These are phyloP conservation scores for Candida koratica DNA, from an alignment of 805 yeast species.

Conservation along the genomic window DNA sequence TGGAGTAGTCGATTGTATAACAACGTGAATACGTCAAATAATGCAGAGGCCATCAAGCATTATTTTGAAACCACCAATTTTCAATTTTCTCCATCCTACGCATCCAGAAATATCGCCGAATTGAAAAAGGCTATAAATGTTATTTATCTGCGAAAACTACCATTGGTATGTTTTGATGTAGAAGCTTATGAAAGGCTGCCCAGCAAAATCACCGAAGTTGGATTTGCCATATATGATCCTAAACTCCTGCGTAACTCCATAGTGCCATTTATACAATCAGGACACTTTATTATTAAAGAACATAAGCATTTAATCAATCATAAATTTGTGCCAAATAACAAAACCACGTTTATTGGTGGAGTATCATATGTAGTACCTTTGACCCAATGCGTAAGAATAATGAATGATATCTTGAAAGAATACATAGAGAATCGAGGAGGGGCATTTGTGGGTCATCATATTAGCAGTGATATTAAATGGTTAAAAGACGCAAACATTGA, in stretches of 20 bases:
- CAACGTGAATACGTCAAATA: background rate
- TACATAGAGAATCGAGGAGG: slow-evolving; percentile 34
- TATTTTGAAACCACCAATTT: slow-evolving; percentile 22
- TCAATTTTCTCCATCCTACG: slow-evolving; percentile 14
- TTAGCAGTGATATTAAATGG: slow-evolving; percentile 54
- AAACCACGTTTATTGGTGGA: slow-evolving; percentile 49
- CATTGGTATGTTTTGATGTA: slow-evolving; percentile 49
- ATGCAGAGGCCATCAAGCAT: slow-evolving; percentile 12
- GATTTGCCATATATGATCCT: slow-evolving; percentile 56
- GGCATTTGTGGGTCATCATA: slow-evolving; percentile 56
- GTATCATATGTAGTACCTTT: slow-evolving; percentile 40
- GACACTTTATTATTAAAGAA: slow-evolving; percentile 47
- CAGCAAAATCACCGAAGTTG: slow-evolving; percentile 52
- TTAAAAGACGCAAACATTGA: slow-evolving; percentile 43
- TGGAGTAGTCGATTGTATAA: background rate
- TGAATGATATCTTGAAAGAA: slow-evolving; percentile 41
- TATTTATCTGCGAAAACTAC: slow-evolving; percentile 23
- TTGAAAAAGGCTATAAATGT: slow-evolving; percentile 18
- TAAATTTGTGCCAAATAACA: slow-evolving; percentile 52
- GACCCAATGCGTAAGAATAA: slow-evolving; percentile 31
- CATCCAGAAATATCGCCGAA: slow-evolving; percentile 8
- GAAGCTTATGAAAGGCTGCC: slow-evolving; percentile 53
- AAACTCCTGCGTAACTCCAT: slow-evolving; percentile 34
- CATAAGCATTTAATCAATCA: slow-evolving; percentile 39
- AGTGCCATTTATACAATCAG: slow-evolving; percentile 38